Evolutionary conservation across 2,329 filamentous ascomycete genomes (phyloP), one percentile per base, ranked within the genome.

Genomic region (Thielaviopsis ethacetica): DNA sequence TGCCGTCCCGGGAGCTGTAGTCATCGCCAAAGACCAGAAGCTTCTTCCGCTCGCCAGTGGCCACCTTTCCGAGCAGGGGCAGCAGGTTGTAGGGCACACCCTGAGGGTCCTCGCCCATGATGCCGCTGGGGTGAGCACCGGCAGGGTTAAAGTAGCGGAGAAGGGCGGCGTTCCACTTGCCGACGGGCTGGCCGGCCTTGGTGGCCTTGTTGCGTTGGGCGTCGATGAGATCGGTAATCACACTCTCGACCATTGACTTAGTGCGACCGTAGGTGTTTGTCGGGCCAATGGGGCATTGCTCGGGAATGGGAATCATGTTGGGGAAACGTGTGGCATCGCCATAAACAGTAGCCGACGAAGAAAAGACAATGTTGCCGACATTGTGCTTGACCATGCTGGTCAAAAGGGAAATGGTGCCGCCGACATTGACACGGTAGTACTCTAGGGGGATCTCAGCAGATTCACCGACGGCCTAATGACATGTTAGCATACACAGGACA

Each of bases 191-290:
- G 63, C 86, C 88, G 17, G 79, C 83, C 77, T 94, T 95, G 73
- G 83, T 80, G 59, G 84, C 78, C 66, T 89, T 91, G 71, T 81
- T 86, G 66, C 91, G 85, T 76, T 96, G 85, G 19, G 91, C 87
- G 61, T 87, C 85, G 72, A 97, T 81, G 67, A 88, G 83, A 72
- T 98, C 93, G 65, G 85, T 90, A 71, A 98, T 96, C 72, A 95
- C 84, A 65, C 78, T 80, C 77, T 98, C 93, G 63, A 95, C 90
- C 65, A 85, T 87, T 67, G 88, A 85, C 78, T 98, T 98, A 64
- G 93, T 98, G 73, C 89, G 89, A 63, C 93, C 94, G 73, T 98
- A 98, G 26, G 91, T 90, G 78, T 97, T 98, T 65, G 93, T 98
- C 15, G 93, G 89, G 56, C 90, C 91, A 63, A 95, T 88, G 62